Base-by-base conservation (phyloP, 495 filamentous ascomycete genomes). In the Acidomyces sp. region DNA sequence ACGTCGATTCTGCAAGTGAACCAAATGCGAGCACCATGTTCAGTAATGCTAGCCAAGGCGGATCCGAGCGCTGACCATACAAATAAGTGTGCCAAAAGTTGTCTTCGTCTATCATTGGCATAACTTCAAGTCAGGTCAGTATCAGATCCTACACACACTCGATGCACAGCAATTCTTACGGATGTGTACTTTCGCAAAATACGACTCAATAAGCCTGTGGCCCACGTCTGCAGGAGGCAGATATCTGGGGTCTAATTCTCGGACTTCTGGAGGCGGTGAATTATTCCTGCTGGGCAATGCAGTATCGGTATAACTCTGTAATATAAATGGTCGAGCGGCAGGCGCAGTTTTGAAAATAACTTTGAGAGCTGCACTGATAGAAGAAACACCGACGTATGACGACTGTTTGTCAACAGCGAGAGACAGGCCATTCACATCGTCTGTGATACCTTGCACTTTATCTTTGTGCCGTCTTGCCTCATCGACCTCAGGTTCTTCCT, bases 21-120 rank as follows among this genome's bases (percentile, higher is more conserved):
- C 82, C 82, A 58, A 86, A 69, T 15, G 82, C 81, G 38, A 86
- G 76, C 21, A 88, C 80, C 62, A 83, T 84, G 54, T 88, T 86
- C 17, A 85, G 64, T 17, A 88, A 57, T 0, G 75, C 76, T 13
- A 85, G 67, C 82, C 82, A 88, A 7, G 77, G 72, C 6, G 72
- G 63, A 54, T 88, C 82, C 46, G 66, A 71, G 9, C 82, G 64
- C 38, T 72, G 70, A 21, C 73, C 76, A 32, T 74, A 69, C 7
- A 78, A 65, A 53, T 81, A 85, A 34, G 79, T 77, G 24, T 78
- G 71, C 35, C 81, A 72, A 60, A 86, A 85, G 3, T 71, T 66
- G 21, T 70, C 71, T 53, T 86, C 82, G 49, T 88, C 80, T 6
- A 88, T 62, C 68, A 88, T 74, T 0, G 82, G 82, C 10, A 80